Evolutionary conservation across 73 alveolate genomes (phyloP), one percentile per base, ranked within the genome.

Genomic region (Uronychia binucleata): DNA sequence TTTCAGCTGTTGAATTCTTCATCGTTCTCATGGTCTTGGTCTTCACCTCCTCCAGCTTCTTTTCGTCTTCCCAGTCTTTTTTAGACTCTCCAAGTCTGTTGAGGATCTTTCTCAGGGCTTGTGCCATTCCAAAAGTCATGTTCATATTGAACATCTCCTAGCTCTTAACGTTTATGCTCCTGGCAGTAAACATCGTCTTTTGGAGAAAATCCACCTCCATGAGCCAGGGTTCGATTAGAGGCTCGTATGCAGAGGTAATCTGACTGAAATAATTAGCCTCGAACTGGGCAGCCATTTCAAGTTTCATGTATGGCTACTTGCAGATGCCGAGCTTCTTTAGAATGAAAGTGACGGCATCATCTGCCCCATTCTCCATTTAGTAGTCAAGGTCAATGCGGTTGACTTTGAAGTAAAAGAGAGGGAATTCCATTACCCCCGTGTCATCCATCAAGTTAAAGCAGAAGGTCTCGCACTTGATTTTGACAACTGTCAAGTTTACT

Each of bases 31-130:
- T 79, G 0, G 34, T 11, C 0, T 26, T 28, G 0, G 77, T 31
- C 13, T 33, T 59, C 1, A 32, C 79, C 1, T 29, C 74, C 30
- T 31, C 75, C 0, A 76, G 34, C 30, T 76, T 28, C 28, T 77
- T 33, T 33, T 88, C 94, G 77, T 81, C 90, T 46, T 81, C 94
- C 94, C 94, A 88, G 77, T 88, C 94, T 8, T 88, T 89, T 26
- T 81, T 28, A 25, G 77, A 31, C 77, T 88, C 74, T 25, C 57
- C 74, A 1, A 88, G 80, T 19, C 85, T 27, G 28, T 77, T 31
- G 58, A 74, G 46, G 28, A 83, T 33, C 35, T 77, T 76, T 25
- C 83, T 88, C 31, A 88, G 14, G 0, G 84, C 84, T 25, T 83
- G 33, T 78, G 87, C 87, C 85, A 88, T 75, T 1, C 88, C 91